A percentile compares a stretch with the other conserved stretches of the same genome.
These are phyloP conservation scores for Venturia carpophila DNA, from an alignment of 2,329 filamentous ascomycete genomes.

Conservation along the genomic window DNA sequence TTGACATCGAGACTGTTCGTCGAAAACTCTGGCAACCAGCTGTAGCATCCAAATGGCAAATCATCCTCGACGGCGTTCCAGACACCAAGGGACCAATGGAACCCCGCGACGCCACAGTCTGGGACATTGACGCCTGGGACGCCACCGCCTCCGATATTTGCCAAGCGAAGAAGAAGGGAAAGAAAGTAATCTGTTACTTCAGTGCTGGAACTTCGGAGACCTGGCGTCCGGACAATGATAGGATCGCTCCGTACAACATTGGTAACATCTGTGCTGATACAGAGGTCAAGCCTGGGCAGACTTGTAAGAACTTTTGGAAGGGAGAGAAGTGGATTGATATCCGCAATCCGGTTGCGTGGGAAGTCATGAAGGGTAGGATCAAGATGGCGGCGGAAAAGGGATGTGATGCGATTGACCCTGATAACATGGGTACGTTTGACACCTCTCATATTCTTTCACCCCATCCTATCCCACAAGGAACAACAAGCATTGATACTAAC, in stretches of 20 bases:
- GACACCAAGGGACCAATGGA: conserved; percentile 17
- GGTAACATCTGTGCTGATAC: conserved; percentile 20
- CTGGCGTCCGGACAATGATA: conserved; percentile 24
- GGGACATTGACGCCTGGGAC: conserved; percentile 55
- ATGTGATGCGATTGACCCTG: conserved; percentile 34
- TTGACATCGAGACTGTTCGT: neutral
- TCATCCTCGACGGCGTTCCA: conserved; percentile 45
- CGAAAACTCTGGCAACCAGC: conserved; percentile 45
- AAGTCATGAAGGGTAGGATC: conserved; percentile 26
- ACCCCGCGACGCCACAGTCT: conserved; percentile 26
- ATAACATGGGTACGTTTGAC: conserved; percentile 22
- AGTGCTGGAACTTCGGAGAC: conserved; percentile 24
- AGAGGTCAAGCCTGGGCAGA: neutral
- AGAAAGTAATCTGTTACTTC: conserved; percentile 45
- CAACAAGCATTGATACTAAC: neutral
- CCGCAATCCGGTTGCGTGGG: conserved; percentile 22
- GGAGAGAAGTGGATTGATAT: conserved; percentile 26
- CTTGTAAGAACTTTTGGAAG: conserved; percentile 21
- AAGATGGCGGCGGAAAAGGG: conserved; percentile 27
- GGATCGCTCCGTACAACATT: conserved; percentile 21
- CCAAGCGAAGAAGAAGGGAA: conserved; percentile 42
- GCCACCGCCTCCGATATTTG: conserved; percentile 41
- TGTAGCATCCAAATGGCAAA: conserved; percentile 52
- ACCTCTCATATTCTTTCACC: neutral
- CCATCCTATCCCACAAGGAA: neutral